Evolutionary conservation across 23 red algal species (phyloP), one percentile per base, ranked within the genome.

Genomic region (Gracilariopsis chorda): DNA sequence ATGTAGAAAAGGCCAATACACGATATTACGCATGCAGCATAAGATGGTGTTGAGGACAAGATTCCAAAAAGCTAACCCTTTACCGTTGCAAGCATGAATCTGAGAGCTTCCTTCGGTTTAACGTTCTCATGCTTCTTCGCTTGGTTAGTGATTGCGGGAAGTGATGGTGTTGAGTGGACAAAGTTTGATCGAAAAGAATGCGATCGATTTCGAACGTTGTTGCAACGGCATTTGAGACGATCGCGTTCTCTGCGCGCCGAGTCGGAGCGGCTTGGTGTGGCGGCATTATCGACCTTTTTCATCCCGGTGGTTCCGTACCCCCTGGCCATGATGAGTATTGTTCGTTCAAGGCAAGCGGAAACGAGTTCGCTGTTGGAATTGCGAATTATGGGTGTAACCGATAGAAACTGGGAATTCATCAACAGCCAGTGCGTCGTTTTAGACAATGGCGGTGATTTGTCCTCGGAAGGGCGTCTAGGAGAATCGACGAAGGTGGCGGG

Each of bases 111-210:
- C n/a, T n/a, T n/a, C n/a, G n/a, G n/a, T n/a, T n/a, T n/a, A n/a
- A n/a, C n/a, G n/a, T n/a, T n/a, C n/a, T n/a, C n/a, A n/a, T n/a
- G n/a, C 36, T 73, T 46, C 30, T 27, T 1, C 19, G 39, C 47
- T 25, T 73, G 36, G 67, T 23, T 73, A 24, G 28, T 24, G 13
- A 46, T 2, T 12, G 67, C 19, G 7, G n/a, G n/a, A n/a, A n/a
- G n/a, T n/a, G n/a, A n/a, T n/a, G n/a, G n/a, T n/a, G n/a, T n/a
- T n/a, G n/a, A n/a, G n/a, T n/a, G n/a, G n/a, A 73, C 8, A 24
- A 36, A 73, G 67, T 73, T 45, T 73, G 67, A 73, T 42, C 67
- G 67, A 28, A 42, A 73, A 45, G 28, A 36, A 73, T 73, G 67
- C 40, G 40, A 25, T 24, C 40, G 42, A n/a, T 73, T 73, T 35